Evolutionary conservation across 257 asterid genomes (phyloP).

Genomic region (Dorcoceras hygrometricum): DNA sequence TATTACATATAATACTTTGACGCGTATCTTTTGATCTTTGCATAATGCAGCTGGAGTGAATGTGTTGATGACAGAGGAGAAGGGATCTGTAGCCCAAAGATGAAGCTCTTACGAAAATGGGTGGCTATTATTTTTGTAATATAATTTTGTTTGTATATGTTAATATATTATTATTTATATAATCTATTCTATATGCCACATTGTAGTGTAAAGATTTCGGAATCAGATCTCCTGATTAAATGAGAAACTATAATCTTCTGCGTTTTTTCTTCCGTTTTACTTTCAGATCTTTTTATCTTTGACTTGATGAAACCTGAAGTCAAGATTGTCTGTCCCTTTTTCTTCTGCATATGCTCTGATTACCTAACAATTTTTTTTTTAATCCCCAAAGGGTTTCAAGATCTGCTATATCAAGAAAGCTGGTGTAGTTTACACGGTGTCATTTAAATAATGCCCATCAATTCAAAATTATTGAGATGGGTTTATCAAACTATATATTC

Average conservation of each 20-base stretch:
- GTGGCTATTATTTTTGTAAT: constrained; percentile 25
- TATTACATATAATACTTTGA: no score
- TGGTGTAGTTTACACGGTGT: no score
- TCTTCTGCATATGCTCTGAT: not conserved
- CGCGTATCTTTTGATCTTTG: constrained; percentile 3
- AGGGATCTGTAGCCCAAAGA: constrained; percentile 41
- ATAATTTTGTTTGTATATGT: not conserved
- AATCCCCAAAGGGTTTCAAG: no score
- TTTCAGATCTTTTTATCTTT: constrained; percentile 17
- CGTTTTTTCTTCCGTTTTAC: constrained; percentile 27
- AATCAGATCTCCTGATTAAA: constrained; percentile 28
- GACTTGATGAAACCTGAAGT: constrained; percentile 24
- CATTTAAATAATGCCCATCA: no score
- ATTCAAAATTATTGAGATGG: no score
- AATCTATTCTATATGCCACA: constrained; percentile 10
- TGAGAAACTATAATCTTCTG: constrained; percentile 32
- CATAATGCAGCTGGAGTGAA: constrained; percentile 38
- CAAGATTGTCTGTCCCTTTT: constrained; percentile 25
- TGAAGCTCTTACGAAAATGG: constrained; percentile 21
- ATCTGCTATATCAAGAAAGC: no score
- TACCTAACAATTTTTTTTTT: no score
- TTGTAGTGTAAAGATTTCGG: constrained; percentile 34
- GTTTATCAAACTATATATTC: no score
- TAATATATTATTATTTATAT: constrained; percentile 3
- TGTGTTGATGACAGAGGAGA: constrained; percentile 29